Conservation (phyloP, 163 green algal species). For the Chlamydomonas reinhardtii region DNA sequence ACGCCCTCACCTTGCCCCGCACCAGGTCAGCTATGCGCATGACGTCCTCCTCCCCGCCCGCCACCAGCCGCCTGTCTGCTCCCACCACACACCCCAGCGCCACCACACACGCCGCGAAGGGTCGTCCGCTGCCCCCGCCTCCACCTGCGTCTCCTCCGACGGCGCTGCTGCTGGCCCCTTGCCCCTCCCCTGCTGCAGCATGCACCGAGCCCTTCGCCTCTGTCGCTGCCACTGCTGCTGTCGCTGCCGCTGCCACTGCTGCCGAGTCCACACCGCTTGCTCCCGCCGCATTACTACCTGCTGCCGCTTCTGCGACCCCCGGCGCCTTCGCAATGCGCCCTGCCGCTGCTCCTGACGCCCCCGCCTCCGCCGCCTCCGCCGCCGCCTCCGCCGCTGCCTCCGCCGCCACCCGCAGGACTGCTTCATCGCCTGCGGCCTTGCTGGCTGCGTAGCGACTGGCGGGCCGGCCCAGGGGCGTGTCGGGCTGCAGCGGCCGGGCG, state of each 20-base stretch:
- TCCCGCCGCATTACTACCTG: too few relatives aligned
- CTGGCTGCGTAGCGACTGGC: conserved; percentile 24
- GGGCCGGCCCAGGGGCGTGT: conserved; percentile 18
- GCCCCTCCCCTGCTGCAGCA: background rate
- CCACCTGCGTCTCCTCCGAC: background rate
- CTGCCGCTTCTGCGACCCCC: too few relatives aligned
- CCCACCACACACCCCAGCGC: conserved; percentile 28
- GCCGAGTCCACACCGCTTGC: too few relatives aligned
- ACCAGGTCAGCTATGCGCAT: conserved; percentile 39
- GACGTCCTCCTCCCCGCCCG: conserved; percentile 7
- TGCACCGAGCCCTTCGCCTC: background rate
- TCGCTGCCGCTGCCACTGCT: too few relatives aligned
- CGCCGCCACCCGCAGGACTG: background rate
- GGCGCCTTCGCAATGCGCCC: too few relatives aligned
- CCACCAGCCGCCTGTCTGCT: conserved; percentile 22
- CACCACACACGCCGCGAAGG: background rate
- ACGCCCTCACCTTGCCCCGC: conserved; percentile 15
- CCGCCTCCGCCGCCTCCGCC: background rate
- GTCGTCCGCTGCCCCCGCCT: background rate
- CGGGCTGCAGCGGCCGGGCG: conserved; percentile 3
- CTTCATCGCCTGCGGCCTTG: conserved; percentile 18
- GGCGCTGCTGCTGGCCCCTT: background rate
- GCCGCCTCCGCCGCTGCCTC: background rate
- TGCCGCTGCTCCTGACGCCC: background rate
- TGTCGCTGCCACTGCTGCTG: too few relatives aligned